Evolutionary conservation across 257 asterid genomes (phyloP).

Genomic region (Forsythia viridissima): DNA sequence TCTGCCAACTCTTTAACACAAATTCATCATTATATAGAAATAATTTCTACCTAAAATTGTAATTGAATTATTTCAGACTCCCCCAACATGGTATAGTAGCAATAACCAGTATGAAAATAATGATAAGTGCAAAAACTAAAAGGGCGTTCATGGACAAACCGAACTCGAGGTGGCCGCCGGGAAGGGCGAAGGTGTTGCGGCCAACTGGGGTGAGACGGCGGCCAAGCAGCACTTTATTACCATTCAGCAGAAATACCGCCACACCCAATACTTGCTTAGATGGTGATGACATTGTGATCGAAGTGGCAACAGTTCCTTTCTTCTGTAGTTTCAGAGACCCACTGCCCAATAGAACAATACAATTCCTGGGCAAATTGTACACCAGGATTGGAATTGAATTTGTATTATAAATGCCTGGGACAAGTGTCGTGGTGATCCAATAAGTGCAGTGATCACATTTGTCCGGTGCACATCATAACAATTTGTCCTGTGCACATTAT

Average conservation of each 20-base stretch:
- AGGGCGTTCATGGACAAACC: conserved; percentile 26
- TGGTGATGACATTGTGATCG: neutral
- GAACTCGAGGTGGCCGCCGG: conserved; percentile 74
- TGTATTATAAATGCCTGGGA: too few species aligned
- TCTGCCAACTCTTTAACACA: neutral
- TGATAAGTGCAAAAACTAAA: neutral
- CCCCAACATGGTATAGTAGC: neutral
- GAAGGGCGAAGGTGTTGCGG: conserved; percentile 55
- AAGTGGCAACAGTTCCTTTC: neutral
- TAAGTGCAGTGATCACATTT: too few species aligned
- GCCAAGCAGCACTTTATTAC: conserved; percentile 51
- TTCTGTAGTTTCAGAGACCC: too few species aligned
- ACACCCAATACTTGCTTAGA: conserved; percentile 59
- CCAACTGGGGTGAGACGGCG: conserved; percentile 60
- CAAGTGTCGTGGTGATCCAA: too few species aligned
- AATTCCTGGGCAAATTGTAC: too few species aligned
- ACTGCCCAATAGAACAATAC: too few species aligned
- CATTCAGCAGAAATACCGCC: conserved; percentile 56
- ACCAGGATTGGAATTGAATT: too few species aligned
- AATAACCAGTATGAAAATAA: neutral
- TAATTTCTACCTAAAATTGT: neutral
- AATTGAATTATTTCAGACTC: neutral
- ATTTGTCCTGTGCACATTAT: too few species aligned
- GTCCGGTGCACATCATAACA: too few species aligned
- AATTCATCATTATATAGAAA: neutral